Base-by-base conservation (phyloP, 2,329 filamentous ascomycete species). In the Penicillium sp. region DNA sequence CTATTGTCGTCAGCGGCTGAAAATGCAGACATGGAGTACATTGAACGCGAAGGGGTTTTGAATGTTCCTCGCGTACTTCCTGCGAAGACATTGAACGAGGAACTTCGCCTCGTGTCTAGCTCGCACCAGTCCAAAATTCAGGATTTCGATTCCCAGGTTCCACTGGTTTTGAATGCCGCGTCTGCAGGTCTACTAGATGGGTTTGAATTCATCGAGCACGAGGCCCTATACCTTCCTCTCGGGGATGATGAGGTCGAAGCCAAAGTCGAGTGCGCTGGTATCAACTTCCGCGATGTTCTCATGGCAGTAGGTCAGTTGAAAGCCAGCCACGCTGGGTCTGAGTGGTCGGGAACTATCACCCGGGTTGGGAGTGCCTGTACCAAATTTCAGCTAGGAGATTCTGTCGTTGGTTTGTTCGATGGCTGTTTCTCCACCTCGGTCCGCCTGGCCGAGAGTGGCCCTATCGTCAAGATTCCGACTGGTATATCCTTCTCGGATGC, bases 201-300 rank as follows among this genome's bases (percentile, higher is more conserved):
- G 13, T 40, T 40, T 9, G 34, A 47, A 5, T 38, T 40, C 11
- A 40, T 42, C 6, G 43, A 46, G 34, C 29, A 38, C 22, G 22
- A 32, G 4, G 43, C 21, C 13, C 43, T 34, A 18, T 22, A 29
- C 16, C 5, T 14, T 27, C 43, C 32, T 14, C 61, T 34, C 51
- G 1, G 40, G 31, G 46, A 2, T 21, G 5, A 56, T 13, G 57
- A 60, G 24, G 49, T 21, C 24, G 54, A 40, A 45, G 57, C 43
- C 29, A 44, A 43, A 16, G 54, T 38, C 39, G 34, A 46, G 27
- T 49, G 31, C 8, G 42, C 32, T 32, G 73, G 42, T 66, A 68
- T 10, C 54, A 62, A 10, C 55, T 76, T 4, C 63, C 70, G 9
- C 68, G 72, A 5, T 73, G 69, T 73, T 5, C 34, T 57, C 7